Base-by-base conservation (phyloP, 257 asterid genomes). In the Solanum sejunctum region DNA sequence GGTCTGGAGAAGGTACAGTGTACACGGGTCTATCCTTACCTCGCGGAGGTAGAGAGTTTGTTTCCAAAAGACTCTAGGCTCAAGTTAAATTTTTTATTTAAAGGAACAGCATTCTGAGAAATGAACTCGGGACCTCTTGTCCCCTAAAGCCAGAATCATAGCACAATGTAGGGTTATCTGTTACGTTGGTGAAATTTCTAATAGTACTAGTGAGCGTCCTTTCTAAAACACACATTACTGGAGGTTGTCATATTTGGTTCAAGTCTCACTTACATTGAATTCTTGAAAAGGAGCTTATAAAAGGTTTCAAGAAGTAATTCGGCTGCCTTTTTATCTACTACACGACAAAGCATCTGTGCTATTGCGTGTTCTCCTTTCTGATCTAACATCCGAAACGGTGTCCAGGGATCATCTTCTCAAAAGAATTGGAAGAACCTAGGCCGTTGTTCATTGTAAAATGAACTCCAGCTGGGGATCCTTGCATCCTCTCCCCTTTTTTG, bases 41-140 rank as follows among this genome's bases (percentile, higher is more conserved):
- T 60, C 67, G 32, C 10, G 67, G 67, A 60, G 32, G 32, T 60
- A 21, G 67, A 60, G 32, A 60, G 16, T 7, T 60, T 60, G 32
- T 60, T 60, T 60, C 32, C 1, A 15, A 21, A n/a, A 60, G 8
- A 60, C 32, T 28, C 16, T n/a, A 7, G 32, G 1, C 67, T 60
- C 67, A n/a, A 60, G 32, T 60, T 7, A 60, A n/a, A 12, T 60
- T 10, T 60, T n/a, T 60, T 60, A 9, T 15, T 60, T n/a, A 0
- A 11, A 6, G 6, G 12, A 26, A 23, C 1, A 93, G 97, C 93
- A 91, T 91, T 93, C 93, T 91, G 92, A 91, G 94, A 93, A 93
- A 92, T 93, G 97, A 93, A 92, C 93, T 89, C 91, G 93, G 93
- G 93, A 92, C 95, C 94, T 90, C 96, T 92, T 91, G 93, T 95